phyloP scores from a whole-genome alignment of 495 filamentous ascomycete species.

The Penicillium malachiteum region DNA sequence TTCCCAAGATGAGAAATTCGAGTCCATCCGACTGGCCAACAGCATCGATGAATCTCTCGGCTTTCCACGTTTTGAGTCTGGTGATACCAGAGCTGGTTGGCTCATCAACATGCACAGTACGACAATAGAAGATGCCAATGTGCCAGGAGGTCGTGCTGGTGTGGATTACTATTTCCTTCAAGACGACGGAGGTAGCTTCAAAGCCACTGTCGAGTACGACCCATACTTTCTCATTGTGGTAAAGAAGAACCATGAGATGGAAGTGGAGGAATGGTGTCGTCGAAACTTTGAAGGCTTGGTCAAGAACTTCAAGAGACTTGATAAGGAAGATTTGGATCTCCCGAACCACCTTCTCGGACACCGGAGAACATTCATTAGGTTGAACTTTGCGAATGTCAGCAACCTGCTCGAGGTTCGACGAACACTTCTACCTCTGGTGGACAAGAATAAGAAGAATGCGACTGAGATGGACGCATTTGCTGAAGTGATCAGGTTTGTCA shows the following conservation, averaged over 20 bases:
- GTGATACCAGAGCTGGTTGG: slow-evolving; percentile 85
- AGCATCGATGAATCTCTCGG: slow-evolving; percentile 93
- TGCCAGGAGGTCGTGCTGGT: slow-evolving; percentile 78
- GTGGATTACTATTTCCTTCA: slow-evolving; percentile 98
- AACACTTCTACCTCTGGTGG: slow-evolving; percentile 83
- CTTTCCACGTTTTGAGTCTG: slow-evolving; percentile 88
- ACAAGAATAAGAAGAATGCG: slow-evolving; percentile 93
- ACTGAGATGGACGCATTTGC: slow-evolving; percentile 98
- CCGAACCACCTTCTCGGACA: slow-evolving; percentile 96
- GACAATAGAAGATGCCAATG: slow-evolving; percentile 77
- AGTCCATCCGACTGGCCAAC: slow-evolving; percentile 79
- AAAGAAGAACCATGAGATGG: slow-evolving; percentile 80
- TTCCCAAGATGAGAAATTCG: slow-evolving; percentile 80
- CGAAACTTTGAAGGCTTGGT: slow-evolving; percentile 81
- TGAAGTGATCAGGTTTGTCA: slow-evolving; percentile 81
- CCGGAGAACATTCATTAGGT: slow-evolving; percentile 77
- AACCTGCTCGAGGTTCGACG: slow-evolving; percentile 82
- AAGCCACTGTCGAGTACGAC: slow-evolving; percentile 93
- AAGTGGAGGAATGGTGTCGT: slow-evolving; percentile 95
- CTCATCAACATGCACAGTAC: slow-evolving; percentile 93
- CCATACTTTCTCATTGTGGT: slow-evolving; percentile 94
- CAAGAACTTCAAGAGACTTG: slow-evolving; percentile 71
- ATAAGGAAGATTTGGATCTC: slow-evolving; percentile 94
- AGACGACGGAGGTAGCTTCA: slow-evolving; percentile 90
- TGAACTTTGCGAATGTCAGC: slow-evolving; percentile 82